Evolutionary conservation across 768 basidiomycete genomes (phyloP), one percentile per base, ranked within the genome.

Genomic region (Russula abietina): DNA sequence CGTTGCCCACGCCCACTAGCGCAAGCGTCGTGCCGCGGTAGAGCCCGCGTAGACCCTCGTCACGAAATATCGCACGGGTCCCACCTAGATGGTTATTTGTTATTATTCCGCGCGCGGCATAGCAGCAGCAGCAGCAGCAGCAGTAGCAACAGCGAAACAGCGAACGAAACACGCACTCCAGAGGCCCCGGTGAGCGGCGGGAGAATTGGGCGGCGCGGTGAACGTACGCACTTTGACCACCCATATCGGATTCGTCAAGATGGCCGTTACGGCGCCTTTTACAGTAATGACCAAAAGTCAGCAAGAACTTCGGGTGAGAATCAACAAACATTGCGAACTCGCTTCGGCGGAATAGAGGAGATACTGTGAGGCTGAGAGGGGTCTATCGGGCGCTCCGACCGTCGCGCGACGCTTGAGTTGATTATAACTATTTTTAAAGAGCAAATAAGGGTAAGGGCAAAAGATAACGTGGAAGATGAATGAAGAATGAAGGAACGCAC

Each of bases 171-270:
- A 70, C 87, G 63, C 64, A 93, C 93, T 78, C 83, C 83, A 88
- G 61, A 94, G 78, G 10, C 88, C 85, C 19, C 85, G 83, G 73
- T 98, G 98, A 1, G 93, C 85, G 3, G 73, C 77, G 10, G 89
- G 84, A 46, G 87, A 83, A 59, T 82, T 80, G 32, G 81, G 73
- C 11, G 76, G 77, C 1, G 93, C 88, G 1, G 94, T 93, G 71
- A 97, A 99, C 86, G 98, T 94, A 63, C 97, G 85, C 10, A 97
- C 95, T 77, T 96, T 91, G 59, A 98, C 89, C 16, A 98, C 89
- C 96, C 96, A 98, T 68, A 98, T 85, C 0, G 96, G 97, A 73
- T 99, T 98, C 8, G 96, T 99, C 71, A 97, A 81, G 70, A 98
- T 77, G 0, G 97, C 94, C 4, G 95, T 97, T 19, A 85, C 86